Base-by-base conservation (phyloP, 495 filamentous ascomycete species). In the Tuber microsphaerosporum region DNA sequence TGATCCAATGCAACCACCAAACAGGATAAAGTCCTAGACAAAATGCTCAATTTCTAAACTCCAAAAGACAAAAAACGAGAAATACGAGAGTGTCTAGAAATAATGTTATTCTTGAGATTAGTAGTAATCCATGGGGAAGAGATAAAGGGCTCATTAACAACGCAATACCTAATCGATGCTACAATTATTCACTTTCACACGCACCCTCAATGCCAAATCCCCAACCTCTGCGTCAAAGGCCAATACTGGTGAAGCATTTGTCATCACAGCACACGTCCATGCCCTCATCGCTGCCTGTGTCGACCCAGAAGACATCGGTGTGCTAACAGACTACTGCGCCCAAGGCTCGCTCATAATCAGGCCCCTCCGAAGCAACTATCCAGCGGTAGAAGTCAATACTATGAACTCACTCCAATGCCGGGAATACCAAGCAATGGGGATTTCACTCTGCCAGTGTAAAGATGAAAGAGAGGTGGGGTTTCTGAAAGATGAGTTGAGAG, bases 151-250 rank as follows among this genome's bases (percentile, higher is more conserved):
- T 94, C 97, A 91, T 87, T 97, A 17, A 97, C 92, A 22, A 97
- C 92, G 2, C 95, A 99, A 85, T 99, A 99, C 84, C 92, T 96
- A 14, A 99, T 99, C 96, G 94, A 99, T 83, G 91, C 93, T 81
- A 87, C 86, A 70, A 98, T 98, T 82, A 98, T 97, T 94, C 86
- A 88, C 48, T 98, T 97, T 83, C 69, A 76, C 9, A 20, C 74
- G 0, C 26, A 51, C 41, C 34, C 80, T 82, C 73, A 84, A 82
- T 76, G 84, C 84, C 26, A 84, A 83, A 69, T 82, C 86, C 9
- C 83, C 92, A 85, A 85, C 92, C 42, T 90, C 91, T 0, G 94
- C 97, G 81, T 97, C 93, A 81, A 97, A 96, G 83, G 93, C 92
- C 83, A 99, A 99, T 82, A 91, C 92, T 80, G 90, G 92, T 87